These are phyloP conservation scores for Zymoseptoria tritici DNA, from an alignment of 2,329 filamentous ascomycete genomes.

Conservation along the genomic window DNA sequence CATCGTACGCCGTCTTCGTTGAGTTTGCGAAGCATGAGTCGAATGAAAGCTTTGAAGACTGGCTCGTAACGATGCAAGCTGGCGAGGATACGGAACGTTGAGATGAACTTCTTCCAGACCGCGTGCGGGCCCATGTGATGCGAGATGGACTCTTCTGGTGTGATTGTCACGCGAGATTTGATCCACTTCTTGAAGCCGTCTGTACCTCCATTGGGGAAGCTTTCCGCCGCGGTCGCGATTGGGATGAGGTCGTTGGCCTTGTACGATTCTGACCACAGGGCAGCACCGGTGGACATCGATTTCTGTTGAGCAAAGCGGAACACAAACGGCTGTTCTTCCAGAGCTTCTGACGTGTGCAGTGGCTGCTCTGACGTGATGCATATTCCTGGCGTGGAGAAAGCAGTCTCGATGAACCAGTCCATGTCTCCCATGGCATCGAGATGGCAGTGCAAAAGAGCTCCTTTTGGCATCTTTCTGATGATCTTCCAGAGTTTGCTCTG, in stretches of 20 bases:
- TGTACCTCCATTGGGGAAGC: conserved; percentile 66
- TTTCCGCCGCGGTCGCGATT: conserved; percentile 56
- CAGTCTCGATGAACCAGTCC: conserved; percentile 66
- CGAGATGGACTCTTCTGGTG: conserved; percentile 61
- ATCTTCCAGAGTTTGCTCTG: conserved; percentile 78
- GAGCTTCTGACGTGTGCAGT: conserved; percentile 48
- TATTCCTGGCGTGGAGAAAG: conserved; percentile 65
- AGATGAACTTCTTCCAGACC: conserved; percentile 78
- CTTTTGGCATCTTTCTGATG: conserved; percentile 80
- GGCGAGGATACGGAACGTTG: conserved; percentile 65
- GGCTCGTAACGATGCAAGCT: conserved; percentile 84
- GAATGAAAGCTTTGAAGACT: conserved; percentile 71
- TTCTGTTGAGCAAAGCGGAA: conserved; percentile 49
- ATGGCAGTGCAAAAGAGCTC: conserved; percentile 76
- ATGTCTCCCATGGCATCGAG: conserved; percentile 87
- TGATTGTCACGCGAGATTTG: conserved; percentile 63
- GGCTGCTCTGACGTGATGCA: conserved; percentile 56
- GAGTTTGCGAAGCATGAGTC: conserved; percentile 61
- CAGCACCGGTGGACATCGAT: conserved; percentile 32
- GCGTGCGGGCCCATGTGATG: conserved; percentile 78
- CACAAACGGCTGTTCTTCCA: conserved; percentile 48
- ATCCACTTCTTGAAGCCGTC: conserved; percentile 72
- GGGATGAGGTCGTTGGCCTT: conserved; percentile 51
- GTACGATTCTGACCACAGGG: conserved; percentile 62
- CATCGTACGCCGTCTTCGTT: conserved; percentile 77